A percentile compares a stretch with the other conserved stretches of the same genome.
These are phyloP conservation scores for Spergularia azorica DNA, from an alignment of 179 eudicot genomes.

Conservation along the genomic window DNA sequence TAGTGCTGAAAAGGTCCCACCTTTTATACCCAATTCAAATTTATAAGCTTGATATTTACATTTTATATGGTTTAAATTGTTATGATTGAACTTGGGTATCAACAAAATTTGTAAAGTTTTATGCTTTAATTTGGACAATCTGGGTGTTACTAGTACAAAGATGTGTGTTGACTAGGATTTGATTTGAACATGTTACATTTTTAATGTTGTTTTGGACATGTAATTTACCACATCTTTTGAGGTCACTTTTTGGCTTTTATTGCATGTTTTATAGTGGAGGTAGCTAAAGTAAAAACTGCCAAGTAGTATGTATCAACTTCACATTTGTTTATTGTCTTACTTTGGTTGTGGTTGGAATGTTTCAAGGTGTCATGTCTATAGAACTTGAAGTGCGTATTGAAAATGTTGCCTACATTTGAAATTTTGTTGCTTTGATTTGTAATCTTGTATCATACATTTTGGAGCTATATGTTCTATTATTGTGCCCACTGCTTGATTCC, in stretches of 20 bases:
- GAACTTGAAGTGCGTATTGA: conserved; percentile 22
- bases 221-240: conserved; percentile 28
- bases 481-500: not conserved
- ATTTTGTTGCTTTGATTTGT: conserved; percentile 17
- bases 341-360: conserved; percentile 37
- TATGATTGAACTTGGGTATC: conserved; percentile 6
- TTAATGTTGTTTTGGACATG: conserved; percentile 13
- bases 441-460: conserved; percentile 25
- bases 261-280: conserved; percentile 31
- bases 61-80: not conserved
- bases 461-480: conserved; percentile 5
- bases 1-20: conserved; percentile 66
- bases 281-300: conserved; percentile 31
- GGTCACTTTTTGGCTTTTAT: conserved; percentile 38
- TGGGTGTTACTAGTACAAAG: conserved; percentile 16
- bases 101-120: conserved; percentile 19
- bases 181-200: conserved; percentile 1
- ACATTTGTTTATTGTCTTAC: conserved; percentile 30
- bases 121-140: conserved; percentile 20
- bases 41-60: conserved; percentile 17
- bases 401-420: conserved; percentile 15
- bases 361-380: conserved; percentile 37
- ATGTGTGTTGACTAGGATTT: conserved; percentile 18
- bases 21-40: conserved; percentile 15
- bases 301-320: conserved; percentile 23